Evolutionary conservation across 345 rosid genomes (phyloP).

Genomic region (Pseudoturritis turrita): DNA sequence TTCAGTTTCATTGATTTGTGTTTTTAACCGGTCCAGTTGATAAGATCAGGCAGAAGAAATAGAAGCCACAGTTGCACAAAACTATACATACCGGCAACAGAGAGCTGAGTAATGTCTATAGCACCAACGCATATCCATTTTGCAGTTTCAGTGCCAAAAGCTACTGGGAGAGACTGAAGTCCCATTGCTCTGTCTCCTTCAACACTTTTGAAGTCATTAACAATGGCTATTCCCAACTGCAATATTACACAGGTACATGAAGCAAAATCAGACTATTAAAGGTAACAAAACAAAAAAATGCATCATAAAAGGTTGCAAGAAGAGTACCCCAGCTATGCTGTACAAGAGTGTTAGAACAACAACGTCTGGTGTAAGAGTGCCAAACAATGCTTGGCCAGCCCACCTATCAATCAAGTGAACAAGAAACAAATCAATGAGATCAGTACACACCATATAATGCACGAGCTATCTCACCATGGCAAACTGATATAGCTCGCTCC

Average conservation of each 20-base stretch:
- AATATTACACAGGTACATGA: constrained; percentile 12
- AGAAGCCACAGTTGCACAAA: neutral
- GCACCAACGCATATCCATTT: constrained; percentile 99
- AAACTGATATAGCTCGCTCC: constrained; percentile 97
- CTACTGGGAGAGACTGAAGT: constrained; percentile 97
- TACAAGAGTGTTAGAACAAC: constrained; percentile 90
- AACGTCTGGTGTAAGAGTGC: constrained; percentile 89
- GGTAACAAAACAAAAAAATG: neutral
- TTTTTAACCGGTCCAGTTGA: neutral
- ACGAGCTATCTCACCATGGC: constrained; percentile 63
- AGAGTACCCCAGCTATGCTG: constrained; percentile 92
- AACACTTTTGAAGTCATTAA: constrained; percentile 93
- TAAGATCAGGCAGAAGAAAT: neutral
- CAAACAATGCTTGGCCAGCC: constrained; percentile 99
- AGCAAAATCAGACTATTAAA: neutral
- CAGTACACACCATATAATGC: neutral
- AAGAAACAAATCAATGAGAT: neutral
- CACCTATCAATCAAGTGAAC: constrained; percentile 54
- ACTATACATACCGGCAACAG: constrained; percentile 69
- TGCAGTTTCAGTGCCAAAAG: constrained; percentile 95
- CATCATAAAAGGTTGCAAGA: neutral
- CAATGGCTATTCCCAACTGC: constrained; percentile 93
- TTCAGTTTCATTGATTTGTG: neutral
- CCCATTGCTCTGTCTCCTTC: constrained; percentile 98
- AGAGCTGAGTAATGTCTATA: constrained; percentile 85